A percentile compares a stretch with the other conserved stretches of the same genome.
Evolutionary conservation across 1,284 basidiomycete genomes (phyloP).

Genomic region (Puccinia coronata): DNA sequence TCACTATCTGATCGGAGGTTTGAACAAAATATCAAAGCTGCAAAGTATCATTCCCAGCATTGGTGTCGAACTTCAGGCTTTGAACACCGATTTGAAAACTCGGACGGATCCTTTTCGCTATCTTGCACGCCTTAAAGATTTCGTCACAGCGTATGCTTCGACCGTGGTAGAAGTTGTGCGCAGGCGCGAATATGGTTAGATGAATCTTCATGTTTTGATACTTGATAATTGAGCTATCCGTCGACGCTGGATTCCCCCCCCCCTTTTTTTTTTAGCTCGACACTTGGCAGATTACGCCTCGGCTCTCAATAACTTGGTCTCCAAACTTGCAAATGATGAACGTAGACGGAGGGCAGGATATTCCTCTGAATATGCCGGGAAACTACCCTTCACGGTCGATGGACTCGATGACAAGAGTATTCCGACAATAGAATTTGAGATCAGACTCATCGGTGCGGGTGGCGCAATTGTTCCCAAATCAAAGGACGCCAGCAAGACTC

Average conservation of each 20-base stretch:
- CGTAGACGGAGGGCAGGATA: constrained; percentile 52
- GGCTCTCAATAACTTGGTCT: constrained; percentile 49
- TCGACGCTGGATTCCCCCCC: too few relatives aligned
- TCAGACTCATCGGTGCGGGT: constrained; percentile 14
- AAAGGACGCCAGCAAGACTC: constrained; percentile 50
- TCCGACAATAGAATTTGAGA: constrained; percentile 45
- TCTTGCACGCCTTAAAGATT: constrained; percentile 80
- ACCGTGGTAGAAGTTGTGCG: constrained; percentile 87
- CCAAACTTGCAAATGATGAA: constrained; percentile 51
- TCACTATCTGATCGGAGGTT: constrained; percentile 52
- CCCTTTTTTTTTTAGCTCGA: constrained; percentile 50
- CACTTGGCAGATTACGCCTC: constrained; percentile 52
- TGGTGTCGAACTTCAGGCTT: constrained; percentile 67
- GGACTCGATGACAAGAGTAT: constrained; percentile 46
- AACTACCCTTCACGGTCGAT: constrained; percentile 55
- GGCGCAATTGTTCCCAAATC: constrained; percentile 8
- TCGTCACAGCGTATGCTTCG: constrained; percentile 89
- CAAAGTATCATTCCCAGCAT: constrained; percentile 67
- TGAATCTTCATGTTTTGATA: too few relatives aligned
- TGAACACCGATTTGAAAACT: constrained; percentile 52
- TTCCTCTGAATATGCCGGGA: constrained; percentile 52
- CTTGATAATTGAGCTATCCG: too few relatives aligned
- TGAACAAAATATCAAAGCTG: constrained; percentile 66
- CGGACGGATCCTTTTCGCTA: constrained; percentile 76
- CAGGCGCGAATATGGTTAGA: constrained; percentile 78